These are phyloP conservation scores for Psilocybe subaeruginosa DNA, from an alignment of 768 basidiomycete species.

Conservation along the genomic window DNA sequence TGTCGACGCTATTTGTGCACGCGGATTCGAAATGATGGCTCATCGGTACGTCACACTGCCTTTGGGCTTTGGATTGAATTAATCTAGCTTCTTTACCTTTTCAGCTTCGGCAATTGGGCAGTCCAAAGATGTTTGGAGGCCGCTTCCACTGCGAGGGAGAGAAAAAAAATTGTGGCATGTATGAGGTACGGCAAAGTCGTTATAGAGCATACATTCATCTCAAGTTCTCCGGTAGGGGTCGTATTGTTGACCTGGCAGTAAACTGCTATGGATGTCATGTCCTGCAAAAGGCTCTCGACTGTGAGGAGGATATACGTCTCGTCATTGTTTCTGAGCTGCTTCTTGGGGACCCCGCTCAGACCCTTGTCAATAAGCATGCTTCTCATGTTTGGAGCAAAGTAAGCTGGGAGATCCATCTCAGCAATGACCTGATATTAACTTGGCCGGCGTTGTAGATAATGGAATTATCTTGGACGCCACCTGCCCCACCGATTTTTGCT, in stretches of 20 bases:
- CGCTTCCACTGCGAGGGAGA: constrained; percentile 72
- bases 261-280: constrained; percentile 92
- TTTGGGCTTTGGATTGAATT: constrained; percentile 2
- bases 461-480: constrained; percentile 87
- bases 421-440: not conserved
- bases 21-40: constrained; percentile 93
- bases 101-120: constrained; percentile 91
- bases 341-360: constrained; percentile 82
- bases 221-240: constrained; percentile 50
- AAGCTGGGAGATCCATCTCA: constrained; percentile 1
- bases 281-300: constrained; percentile 87
- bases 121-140: constrained; percentile 88
- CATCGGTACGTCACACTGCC: constrained; percentile 53
- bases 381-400: constrained; percentile 95
- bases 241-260: constrained; percentile 84
- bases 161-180: constrained; percentile 81
- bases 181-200: constrained; percentile 62
- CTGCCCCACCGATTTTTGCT: constrained; percentile 86
- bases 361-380: constrained; percentile 88
- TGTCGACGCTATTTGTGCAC: constrained; percentile 82
- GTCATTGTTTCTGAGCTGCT: constrained; percentile 86
- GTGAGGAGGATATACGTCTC: constrained; percentile 84
- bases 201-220: not conserved
- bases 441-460: constrained; percentile 59
- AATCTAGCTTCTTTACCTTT: constrained; percentile 6